phyloP scores from a whole-genome alignment of 2,329 filamentous ascomycete species.

The Pseudocercospora macadamiae region DNA sequence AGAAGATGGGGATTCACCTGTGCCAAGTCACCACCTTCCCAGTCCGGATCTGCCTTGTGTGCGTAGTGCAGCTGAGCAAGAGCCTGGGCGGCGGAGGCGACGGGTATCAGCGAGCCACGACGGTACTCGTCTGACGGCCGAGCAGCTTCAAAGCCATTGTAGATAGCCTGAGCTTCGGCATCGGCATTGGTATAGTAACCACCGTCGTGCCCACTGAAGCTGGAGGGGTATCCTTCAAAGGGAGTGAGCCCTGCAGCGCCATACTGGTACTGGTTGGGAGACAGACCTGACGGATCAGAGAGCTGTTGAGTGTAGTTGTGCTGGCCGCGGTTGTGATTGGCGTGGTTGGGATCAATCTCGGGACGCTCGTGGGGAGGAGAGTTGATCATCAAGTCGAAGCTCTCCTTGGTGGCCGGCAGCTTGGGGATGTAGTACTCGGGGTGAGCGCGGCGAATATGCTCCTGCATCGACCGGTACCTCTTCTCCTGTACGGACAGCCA shows the following conservation, averaged over 20 bases:
- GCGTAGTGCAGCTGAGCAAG: conserved; percentile 77
- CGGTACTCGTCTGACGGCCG: conserved; percentile 70
- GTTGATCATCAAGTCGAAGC: conserved; percentile 95
- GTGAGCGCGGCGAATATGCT: conserved; percentile 96
- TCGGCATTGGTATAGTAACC: conserved; percentile 54
- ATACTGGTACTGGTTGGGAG: conserved; percentile 38
- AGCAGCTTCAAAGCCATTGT: conserved; percentile 54
- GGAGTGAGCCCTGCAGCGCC: conserved; percentile 37
- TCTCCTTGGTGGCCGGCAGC: conserved; percentile 96
- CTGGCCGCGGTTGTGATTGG: conserved; percentile 32
- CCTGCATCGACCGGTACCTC: conserved; percentile 97
- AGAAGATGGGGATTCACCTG: conserved; percentile 42
- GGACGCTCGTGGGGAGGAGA: conserved; percentile 76
- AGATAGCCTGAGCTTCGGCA: conserved; percentile 59
- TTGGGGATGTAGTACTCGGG: conserved; percentile 97
- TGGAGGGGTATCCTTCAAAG: conserved; percentile 41
- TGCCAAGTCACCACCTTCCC: conserved; percentile 60
- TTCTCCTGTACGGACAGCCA: conserved; percentile 69
- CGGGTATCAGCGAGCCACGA: conserved; percentile 65
- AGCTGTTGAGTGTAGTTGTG: conserved; percentile 33
- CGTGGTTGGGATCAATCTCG: conserved; percentile 47
- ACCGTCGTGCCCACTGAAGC: conserved; percentile 47
- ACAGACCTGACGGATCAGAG: conserved; percentile 43
- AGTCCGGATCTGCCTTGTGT: conserved; percentile 74
- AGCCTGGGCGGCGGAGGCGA: conserved; percentile 79